Evolutionary conservation across 495 filamentous ascomycete genomes (phyloP).

Genomic region (Lepidopterella palustris): DNA sequence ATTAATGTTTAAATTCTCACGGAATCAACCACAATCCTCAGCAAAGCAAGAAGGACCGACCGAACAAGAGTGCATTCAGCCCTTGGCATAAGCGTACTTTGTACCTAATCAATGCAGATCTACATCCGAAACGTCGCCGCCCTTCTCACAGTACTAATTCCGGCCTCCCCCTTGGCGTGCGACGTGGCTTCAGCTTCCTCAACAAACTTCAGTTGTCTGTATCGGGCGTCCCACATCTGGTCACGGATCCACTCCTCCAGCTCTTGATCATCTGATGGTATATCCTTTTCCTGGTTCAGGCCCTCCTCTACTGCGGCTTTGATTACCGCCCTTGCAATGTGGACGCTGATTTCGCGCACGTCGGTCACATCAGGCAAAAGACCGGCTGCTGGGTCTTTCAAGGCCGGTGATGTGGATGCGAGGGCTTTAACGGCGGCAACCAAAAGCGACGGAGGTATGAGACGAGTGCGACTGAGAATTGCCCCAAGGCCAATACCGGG

Average conservation of each 20-base stretch:
- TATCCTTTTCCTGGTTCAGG: constrained; percentile 53
- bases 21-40: no score
- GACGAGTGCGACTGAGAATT: constrained; percentile 57
- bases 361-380: constrained; percentile 71
- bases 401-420: constrained; percentile 60
- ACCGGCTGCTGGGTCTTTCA: constrained; percentile 49
- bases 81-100: no score
- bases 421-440: constrained; percentile 71
- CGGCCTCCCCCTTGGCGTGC: constrained; percentile 54
- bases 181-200: constrained; percentile 44
- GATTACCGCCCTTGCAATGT: constrained; percentile 76
- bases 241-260: constrained; percentile 75
- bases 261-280: constrained; percentile 49
- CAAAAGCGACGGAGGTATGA: constrained; percentile 71
- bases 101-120: neutral
- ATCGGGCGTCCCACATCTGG: constrained; percentile 86
- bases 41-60: no score
- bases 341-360: constrained; percentile 68
- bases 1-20: no score
- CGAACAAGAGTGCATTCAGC: no score
- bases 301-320: constrained; percentile 62
- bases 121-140: neutral
- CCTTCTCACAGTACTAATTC: constrained; percentile 23
- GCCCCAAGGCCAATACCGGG: constrained; percentile 78
- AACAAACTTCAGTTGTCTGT: constrained; percentile 57